phyloP scores from a whole-genome alignment of 805 yeast genomes.

The Blastobotrys attinorum region DNA sequence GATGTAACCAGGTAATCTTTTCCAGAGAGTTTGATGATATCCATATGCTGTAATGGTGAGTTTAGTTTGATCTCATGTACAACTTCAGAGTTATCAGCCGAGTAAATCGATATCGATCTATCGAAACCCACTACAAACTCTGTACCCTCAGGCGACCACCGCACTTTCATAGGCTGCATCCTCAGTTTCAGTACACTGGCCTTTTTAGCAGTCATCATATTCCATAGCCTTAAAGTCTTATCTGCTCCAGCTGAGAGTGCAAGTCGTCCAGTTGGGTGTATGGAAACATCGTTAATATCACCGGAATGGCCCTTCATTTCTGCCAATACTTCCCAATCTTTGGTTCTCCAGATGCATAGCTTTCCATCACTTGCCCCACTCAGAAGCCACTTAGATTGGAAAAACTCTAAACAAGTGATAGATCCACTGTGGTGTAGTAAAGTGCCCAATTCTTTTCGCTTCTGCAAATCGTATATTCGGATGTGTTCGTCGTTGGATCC shows the following conservation, averaged over 20 bases:
- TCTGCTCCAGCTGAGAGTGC: constrained; percentile 88
- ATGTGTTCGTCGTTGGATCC: constrained; percentile 96
- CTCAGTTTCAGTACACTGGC: constrained; percentile 66
- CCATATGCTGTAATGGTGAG: constrained; percentile 60
- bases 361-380: constrained; percentile 90
- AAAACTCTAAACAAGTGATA: constrained; percentile 65
- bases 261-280: constrained; percentile 84
- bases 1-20: constrained; percentile 59
- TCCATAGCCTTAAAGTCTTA: constrained; percentile 82
- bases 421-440: constrained; percentile 85
- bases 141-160: constrained; percentile 61
- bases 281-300: constrained; percentile 74
- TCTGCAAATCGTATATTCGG: constrained; percentile 86
- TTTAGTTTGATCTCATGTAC: constrained; percentile 36
- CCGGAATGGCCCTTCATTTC: constrained; percentile 82
- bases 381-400: constrained; percentile 63
- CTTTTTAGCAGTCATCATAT: constrained; percentile 90
- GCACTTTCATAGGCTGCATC: constrained; percentile 23
- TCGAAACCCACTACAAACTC: constrained; percentile 69
- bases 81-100: constrained; percentile 54
- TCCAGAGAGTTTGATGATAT: constrained; percentile 38
- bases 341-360: constrained; percentile 86
- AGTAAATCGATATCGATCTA: constrained; percentile 56
- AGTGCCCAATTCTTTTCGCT: constrained; percentile 89
- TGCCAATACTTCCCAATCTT: constrained; percentile 93